Evolutionary conservation across 768 basidiomycete species (phyloP), one percentile per base, ranked within the genome.

Genomic region (Royoungia palumana): DNA sequence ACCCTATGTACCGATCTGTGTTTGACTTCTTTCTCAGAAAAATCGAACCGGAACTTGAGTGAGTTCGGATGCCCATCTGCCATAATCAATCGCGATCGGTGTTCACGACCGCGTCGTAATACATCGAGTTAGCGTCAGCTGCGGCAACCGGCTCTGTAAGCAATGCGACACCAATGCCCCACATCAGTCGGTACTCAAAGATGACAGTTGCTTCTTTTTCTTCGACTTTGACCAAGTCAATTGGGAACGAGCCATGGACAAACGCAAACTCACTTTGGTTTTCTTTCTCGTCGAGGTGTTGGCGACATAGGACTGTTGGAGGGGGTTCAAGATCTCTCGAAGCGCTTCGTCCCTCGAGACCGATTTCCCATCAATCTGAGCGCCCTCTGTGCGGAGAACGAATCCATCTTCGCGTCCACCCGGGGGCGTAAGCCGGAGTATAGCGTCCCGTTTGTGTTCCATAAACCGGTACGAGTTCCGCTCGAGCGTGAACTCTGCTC

Each of bases 401-500:
- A 64, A 66, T 5, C 38, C 53, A 28, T 59, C 64, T 40, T 61
- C 47, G 20, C 49, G 46, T n/a, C 41, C 50, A 14, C 36, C 53
- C 6, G 44, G 27, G 10, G 49, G 46, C 16, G 54, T 44, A 36
- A 63, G 25, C 10, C 53, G 58, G 48, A 64, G 59, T 10, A 55
- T n/a, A 16, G 45, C 56, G 20, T 61, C 54, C 32, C 58, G 46
- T 30, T 60, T 62, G 30, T 57, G 49, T 11, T 35, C 35, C 46
- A 46, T 35, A 41, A 67, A 54, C 21, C 54, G 55, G 43, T 59
- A 63, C 25, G 63, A 54, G 30, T 44, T 54, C 17, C 63, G 57
- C 41, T 59, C 63, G 30, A 65, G 39, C 36, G 62, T 63, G 34
- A 59, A 65, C 36, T 62, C 49, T 16, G 47, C 42, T 28, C 63